Base-by-base conservation (phyloP, 106 monocot genomes). In the Allium cepa region DNA sequence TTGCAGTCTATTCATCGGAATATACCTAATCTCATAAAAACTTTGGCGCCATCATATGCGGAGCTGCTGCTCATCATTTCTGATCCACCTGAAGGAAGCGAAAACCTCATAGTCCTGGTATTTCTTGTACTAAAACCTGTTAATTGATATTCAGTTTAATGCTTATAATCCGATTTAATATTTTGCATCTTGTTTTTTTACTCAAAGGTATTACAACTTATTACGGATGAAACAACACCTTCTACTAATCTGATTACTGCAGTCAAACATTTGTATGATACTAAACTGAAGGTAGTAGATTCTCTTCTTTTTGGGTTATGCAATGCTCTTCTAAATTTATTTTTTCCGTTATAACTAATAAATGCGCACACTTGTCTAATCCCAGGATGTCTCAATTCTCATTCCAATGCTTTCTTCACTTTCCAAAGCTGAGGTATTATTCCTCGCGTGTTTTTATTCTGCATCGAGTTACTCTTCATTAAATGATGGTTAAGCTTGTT, bases 331-430 rank as follows among this genome's bases (percentile, higher is more conserved):
- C 61, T 22, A 36, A 46, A 13, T 66, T 46, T 9, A 18, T 46
- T 6, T 57, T 56, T 3, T 8, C 26, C 11, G 10, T 46, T 57
- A n/a, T 26, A 13, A 10, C 56, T 69, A 56, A 69, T 69, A 69
- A 46, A 69, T 56, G 11, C 13, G 46, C 10, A 56, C 10, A 46
- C 36, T 56, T 75, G 16, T 71, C 28, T 76, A 53, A 22, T 79
- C 64, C 28, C 79, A 97, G 97, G 97, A 97, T 90, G 92, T 87
- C 58, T 67, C 86, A 60, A 87, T 97, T 78, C 82, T 97, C 16
- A 97, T 97, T 66, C 97, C 97, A 63, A 80, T 97, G 73, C 82
- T 93, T 36, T 87, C 99, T 49, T 92, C 90, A 17, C 83, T 99
- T 51, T 93, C 99, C 8, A 93, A 93, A 76, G 93, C 92, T 64